Conservation (phyloP, 2,329 filamentous ascomycete genomes). For the Parasarocladium wereldwijsianum region DNA sequence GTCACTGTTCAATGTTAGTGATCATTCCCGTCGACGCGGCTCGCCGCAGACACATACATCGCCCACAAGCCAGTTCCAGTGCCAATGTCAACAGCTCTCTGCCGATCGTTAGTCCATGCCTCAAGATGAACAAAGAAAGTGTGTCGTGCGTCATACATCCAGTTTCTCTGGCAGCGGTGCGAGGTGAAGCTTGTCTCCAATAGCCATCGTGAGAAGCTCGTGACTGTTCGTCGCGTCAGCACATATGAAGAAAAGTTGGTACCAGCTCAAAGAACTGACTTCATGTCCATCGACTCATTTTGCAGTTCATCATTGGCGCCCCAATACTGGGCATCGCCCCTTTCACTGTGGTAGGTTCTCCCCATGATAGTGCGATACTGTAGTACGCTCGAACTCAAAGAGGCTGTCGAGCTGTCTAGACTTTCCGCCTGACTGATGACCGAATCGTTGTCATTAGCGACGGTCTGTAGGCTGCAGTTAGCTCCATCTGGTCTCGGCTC, state of each 20-base stretch:
- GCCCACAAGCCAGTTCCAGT: conserved; percentile 22
- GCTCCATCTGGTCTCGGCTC: too few species aligned
- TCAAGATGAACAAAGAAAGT: too few species aligned
- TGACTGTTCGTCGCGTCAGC: conserved; percentile 8
- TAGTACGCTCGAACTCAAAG: conserved; percentile 15
- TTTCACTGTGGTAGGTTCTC: conserved; percentile 16
- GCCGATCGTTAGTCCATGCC: conserved; percentile 11
- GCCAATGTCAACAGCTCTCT: conserved; percentile 28
- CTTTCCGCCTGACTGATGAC: conserved; percentile 3
- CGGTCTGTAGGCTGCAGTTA: too few species aligned
- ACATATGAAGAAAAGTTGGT: too few species aligned
- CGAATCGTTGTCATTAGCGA: too few species aligned
- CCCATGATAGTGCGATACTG: conserved; percentile 16
- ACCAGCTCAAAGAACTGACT: conserved; percentile 5
- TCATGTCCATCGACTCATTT: conserved; percentile 17
- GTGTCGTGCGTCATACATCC: background rate
- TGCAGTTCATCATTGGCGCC: conserved; percentile 16
- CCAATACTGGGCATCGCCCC: conserved; percentile 15
- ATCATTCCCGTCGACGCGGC: too few species aligned
- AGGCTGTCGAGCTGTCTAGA: conserved; percentile 12
- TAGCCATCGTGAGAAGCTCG: conserved; percentile 10
- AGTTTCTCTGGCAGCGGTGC: conserved; percentile 5
- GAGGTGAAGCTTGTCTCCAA: conserved; percentile 9
- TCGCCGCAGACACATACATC: conserved; percentile 1
- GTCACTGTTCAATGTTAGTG: too few species aligned